Base-by-base conservation (phyloP, 805 yeast genomes). In the Pichia heedii region DNA sequence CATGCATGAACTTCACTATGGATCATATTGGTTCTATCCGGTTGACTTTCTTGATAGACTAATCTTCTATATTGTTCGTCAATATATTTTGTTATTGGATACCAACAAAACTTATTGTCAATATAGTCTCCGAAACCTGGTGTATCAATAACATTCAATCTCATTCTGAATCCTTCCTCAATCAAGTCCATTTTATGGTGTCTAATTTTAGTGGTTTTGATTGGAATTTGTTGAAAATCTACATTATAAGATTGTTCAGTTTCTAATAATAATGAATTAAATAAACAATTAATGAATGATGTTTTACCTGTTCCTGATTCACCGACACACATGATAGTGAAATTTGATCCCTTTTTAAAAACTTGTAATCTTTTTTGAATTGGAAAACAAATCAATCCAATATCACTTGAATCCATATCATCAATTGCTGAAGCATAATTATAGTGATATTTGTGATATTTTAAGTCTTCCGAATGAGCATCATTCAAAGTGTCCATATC, bases 1-100 rank as follows among this genome's bases (percentile, higher is more conserved):
- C 96, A 87, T 30, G 80, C 84, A 66, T 90, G 96, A 33, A 90
- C 81, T 43, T 95, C 72, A 50, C 73, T 65, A 56, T 89, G 96
- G 12, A 56, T 52, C 44, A 69, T 68, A 54, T 63, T 61, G 48
- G 50, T 40, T 43, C 90, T 73, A 50, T 71, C 62, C 13, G 89
- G 89, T 60, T 82, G 89, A 58, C 77, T 84, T 54, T 83, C 87
- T 65, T 85, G 95, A 49, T 77, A 77, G 72, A 74, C 79, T 63
- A 66, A 74, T 20, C 65, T 61, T 61, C 76, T 77, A 60, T 82
- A 81, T 62, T 85, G 90, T 50, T 81, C 84, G 59, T 89, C 96
- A 48, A 90, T 74, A 54, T 75, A 87, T 52, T 79, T 76, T 16
- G 77, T 74, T 41, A 85, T 66, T 10, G 86, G 83, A 40, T 70